These are phyloP conservation scores for Cenchrus americanus DNA, from an alignment of 176 grass and related monocot species.

Conservation along the genomic window DNA sequence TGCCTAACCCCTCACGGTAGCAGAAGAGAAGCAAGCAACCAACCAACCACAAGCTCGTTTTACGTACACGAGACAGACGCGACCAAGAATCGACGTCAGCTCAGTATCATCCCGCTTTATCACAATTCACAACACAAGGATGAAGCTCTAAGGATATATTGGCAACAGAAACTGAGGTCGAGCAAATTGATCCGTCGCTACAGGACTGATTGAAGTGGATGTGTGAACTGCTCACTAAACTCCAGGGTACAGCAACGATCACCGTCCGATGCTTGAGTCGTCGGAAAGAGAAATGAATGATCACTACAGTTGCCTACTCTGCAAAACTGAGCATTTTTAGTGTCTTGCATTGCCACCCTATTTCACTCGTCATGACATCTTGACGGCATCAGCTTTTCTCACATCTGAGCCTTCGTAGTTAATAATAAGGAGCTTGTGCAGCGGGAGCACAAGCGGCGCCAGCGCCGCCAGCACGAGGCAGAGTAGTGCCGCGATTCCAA, in stretches of 20 bases:
- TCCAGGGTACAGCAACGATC: not conserved
- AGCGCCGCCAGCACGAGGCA: slow-evolving; percentile 59
- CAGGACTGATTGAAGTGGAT: not conserved
- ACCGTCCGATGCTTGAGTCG: not conserved
- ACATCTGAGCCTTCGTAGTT: slow-evolving; percentile 23
- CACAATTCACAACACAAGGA: too few species aligned
- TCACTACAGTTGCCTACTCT: slow-evolving; percentile 29
- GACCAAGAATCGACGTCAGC: too few species aligned
- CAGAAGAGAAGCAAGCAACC: too few species aligned
- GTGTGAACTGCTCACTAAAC: not conserved
- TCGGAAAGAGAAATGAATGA: not conserved
- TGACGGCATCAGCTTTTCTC: not conserved
- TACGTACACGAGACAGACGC: too few species aligned
- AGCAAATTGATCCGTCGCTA: not conserved
- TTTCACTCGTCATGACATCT: slow-evolving; percentile 49
- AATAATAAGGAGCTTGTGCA: slow-evolving; percentile 54
- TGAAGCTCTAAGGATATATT: not conserved
- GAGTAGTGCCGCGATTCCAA: slow-evolving; percentile 61
- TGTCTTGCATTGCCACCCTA: not conserved
- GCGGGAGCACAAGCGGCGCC: slow-evolving; percentile 56
- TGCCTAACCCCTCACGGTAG: not conserved
- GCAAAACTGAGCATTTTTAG: not conserved
- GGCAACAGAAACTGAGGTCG: not conserved
- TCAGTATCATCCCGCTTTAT: too few species aligned
- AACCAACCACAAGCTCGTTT: too few species aligned